Evolutionary conservation across 1,284 basidiomycete genomes (phyloP).

Genomic region (Filobasidium uniguttulatum): DNA sequence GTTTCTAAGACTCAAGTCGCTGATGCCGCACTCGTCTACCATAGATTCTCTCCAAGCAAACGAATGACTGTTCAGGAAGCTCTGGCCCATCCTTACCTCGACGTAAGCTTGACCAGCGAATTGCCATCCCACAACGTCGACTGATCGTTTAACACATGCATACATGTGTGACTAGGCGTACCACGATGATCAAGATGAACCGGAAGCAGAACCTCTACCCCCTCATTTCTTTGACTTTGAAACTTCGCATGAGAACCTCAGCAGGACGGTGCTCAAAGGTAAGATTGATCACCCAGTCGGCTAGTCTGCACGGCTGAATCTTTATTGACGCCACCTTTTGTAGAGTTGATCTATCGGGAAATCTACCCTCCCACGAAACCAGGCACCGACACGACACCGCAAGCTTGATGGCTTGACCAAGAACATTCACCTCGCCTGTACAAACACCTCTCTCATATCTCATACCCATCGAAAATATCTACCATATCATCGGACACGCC

Average conservation of each 20-base stretch:
- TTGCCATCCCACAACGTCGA: background rate
- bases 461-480: too few species aligned
- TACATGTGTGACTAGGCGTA: too few species aligned
- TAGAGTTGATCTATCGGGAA: constrained; percentile 39
- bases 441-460: too few species aligned
- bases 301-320: constrained; percentile 1
- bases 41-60: constrained; percentile 66
- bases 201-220: constrained; percentile 60
- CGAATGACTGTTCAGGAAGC: constrained; percentile 84
- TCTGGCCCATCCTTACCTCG: constrained; percentile 80
- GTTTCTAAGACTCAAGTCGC: constrained; percentile 22
- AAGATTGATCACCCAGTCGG: constrained; percentile 12
- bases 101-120: constrained; percentile 39
- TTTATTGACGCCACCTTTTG: background rate
- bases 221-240: constrained; percentile 86
- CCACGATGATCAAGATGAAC: constrained; percentile 80
- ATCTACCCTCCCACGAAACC: constrained; percentile 18
- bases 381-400: background rate
- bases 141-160: constrained; percentile 3
- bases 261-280: constrained; percentile 41
- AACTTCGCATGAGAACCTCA: constrained; percentile 38
- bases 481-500: too few species aligned
- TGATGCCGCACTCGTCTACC: constrained; percentile 22
- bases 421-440: too few species aligned
- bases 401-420: too few species aligned